Evolutionary conservation across 768 basidiomycete genomes (phyloP), one percentile per base, ranked within the genome.

Genomic region (Mycena vulgaris): DNA sequence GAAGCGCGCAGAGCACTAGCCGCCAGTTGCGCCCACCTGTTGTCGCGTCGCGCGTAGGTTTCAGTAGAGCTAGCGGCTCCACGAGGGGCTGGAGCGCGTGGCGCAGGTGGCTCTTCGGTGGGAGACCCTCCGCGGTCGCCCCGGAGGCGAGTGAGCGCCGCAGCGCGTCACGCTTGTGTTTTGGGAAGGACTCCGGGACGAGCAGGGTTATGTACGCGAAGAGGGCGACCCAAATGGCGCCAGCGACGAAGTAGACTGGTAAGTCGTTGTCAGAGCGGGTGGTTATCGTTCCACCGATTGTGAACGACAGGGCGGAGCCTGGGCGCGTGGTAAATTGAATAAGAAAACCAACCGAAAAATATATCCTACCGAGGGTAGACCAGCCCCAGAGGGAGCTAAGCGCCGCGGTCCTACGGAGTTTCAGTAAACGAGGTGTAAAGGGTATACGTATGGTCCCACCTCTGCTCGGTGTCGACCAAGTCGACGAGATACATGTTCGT

Each of bases 311-410:
- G 2, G 63, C 62, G 19, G 63, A 57, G 33, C 68, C 68, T 69
- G 39, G 11, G 39, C 33, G 27, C 21, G 14, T 21, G 16, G 21
- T 67, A n/a, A 53, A 45, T 48, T 37, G 27, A 28, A 13, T 21
- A 6, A 13, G 27, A 25, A 10, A 31, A 31, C 5, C 30, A 27
- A 23, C 3, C 1, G 37, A 35, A 55, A n/a, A n/a, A n/a, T n/a
- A n/a, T n/a, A n/a, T n/a, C 55, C 8, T 40, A n/a, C 68, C 68
- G 1, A 70, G 49, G 2, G 68, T 65, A 0, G 68, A 70, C 62
- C 68, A 70, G 10, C 68, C 68, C 68, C 63, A 64, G 19, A 70
- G 62, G 13, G 68, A 59, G 63, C 68, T 70, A 1, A 70, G 45
- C 9, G 63, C 56, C 7, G 55, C 37, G 0, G 68, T 70, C 23